Evolutionary conservation across 108 stramenopile genomes (phyloP).

Genomic region (Mediolabrus comicus): DNA sequence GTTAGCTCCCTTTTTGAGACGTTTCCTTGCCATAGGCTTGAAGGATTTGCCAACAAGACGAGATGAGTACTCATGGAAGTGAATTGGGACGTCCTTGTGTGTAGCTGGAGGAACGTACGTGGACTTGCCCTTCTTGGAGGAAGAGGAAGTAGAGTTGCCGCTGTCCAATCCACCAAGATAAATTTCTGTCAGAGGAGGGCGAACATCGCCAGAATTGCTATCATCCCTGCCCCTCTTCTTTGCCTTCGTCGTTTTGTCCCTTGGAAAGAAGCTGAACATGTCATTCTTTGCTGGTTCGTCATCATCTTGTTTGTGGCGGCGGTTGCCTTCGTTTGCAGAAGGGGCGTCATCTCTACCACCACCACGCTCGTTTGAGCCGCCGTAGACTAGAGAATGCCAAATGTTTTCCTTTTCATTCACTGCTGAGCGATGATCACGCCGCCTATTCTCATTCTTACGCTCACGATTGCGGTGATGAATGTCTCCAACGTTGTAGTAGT

Average conservation of each 20-base stretch:
- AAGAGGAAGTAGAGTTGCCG: background rate
- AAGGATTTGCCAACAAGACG: constrained; percentile 39
- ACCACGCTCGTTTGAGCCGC: background rate
- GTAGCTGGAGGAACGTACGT: constrained; percentile 2
- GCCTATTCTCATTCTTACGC: background rate
- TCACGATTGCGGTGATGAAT: constrained; percentile 11
- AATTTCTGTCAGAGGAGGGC: constrained; percentile 41
- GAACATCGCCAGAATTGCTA: background rate
- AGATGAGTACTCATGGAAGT: constrained; percentile 45
- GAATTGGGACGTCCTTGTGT: constrained; percentile 47
- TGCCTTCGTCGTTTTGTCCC: background rate
- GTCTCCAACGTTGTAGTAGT: background rate
- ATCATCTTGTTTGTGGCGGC: background rate
- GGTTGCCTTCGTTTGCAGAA: background rate
- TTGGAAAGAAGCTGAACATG: constrained; percentile 42
- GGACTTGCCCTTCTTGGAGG: background rate
- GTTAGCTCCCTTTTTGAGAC: constrained; percentile 18
- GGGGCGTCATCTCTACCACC: background rate
- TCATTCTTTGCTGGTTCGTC: background rate
- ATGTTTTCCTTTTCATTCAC: constrained; percentile 10
- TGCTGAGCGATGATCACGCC: background rate
- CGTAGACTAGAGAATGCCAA: constrained; percentile 36
- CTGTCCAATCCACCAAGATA: constrained; percentile 17
- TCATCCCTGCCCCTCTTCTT: background rate
- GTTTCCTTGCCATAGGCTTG: constrained; percentile 38